Base-by-base conservation (phyloP, 2,329 filamentous ascomycete species). In the Endoconidiophora laricicola region DNA sequence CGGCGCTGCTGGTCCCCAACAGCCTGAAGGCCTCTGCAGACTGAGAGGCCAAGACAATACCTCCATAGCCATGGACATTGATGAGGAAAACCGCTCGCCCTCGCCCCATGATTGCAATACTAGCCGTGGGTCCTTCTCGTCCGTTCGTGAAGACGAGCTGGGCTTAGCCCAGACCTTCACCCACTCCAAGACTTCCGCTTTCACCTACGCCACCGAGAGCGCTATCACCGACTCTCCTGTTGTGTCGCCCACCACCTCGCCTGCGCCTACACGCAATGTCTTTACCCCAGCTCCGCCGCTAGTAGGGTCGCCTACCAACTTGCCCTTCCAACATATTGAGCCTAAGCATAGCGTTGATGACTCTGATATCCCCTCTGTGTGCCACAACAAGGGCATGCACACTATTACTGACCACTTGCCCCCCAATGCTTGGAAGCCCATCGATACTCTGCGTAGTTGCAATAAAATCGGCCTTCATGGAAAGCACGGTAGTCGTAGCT, bases 161-260 rank as follows among this genome's bases (percentile, higher is more conserved):
- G 71, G 72, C 54, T 63, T 78, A 26, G 70, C 73, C 50, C 78
- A 81, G 65, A 74, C 72, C 50, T 81, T 81, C 56, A 79, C 76
- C 46, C 70, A 70, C 49, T 73, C 74, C 59, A 80, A 79, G 61
- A 64, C 79, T 54, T 80, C 77, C 36, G 76, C 73, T 50, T 79
- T 78, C 58, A 66, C 66, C 43, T 62, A 65, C 51, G 61, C 62
- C 24, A 62, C 67, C 56, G 73, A 77, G 57, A 68, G 72, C 50
- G 70, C 66, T 44, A 60, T 73, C 54, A 67, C 70, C 58, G 74
- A 77, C 57, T 66, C 52, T 69, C 66, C 45, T 59, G 71, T 54
- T 66, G 69, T 58, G 72, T 76, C 58, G 65, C 69, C 57, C 66
- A 71, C 55, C 68, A 69, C 48, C 62, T 67, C 48, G 66, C 69